These are phyloP conservation scores for Chamaenerion angustifolium DNA, from an alignment of 345 rosid genomes.

Conservation along the genomic window DNA sequence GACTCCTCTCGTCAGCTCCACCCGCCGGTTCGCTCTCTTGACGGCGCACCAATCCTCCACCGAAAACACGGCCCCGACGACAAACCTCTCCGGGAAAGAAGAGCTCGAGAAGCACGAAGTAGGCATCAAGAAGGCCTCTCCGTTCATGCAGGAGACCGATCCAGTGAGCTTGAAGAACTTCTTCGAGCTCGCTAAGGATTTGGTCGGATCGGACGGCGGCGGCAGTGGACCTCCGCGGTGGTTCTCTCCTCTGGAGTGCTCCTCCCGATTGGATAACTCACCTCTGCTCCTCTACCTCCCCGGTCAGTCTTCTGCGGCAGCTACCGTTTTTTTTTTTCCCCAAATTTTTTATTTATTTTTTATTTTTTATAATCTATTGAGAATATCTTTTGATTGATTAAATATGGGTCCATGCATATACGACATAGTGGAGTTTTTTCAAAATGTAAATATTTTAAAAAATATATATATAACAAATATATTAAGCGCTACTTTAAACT, in stretches of 20 bases:
- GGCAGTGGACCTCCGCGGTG: slow-evolving; percentile 57
- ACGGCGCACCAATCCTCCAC: slow-evolving; percentile 10
- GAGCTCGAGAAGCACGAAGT: neutral
- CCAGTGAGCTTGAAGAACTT: slow-evolving; percentile 25
- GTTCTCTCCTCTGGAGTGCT: slow-evolving; percentile 58
- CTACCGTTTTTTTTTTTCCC: neutral
- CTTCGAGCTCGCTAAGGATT: slow-evolving; percentile 30
- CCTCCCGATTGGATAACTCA: slow-evolving; percentile 27
- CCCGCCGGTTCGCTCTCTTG: slow-evolving; percentile 11
- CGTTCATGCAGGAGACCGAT: slow-evolving; percentile 11
- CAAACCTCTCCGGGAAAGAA: slow-evolving; percentile 2
- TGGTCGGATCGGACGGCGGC: slow-evolving; percentile 34
- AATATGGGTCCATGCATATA: no score
- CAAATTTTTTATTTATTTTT: no score
- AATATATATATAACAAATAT: no score
- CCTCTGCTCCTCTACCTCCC: slow-evolving; percentile 66
- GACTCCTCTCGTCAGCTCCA: neutral
- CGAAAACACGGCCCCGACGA: neutral
- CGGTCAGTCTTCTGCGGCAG: slow-evolving; percentile 17
- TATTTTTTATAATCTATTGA: no score
- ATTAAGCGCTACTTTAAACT: no score
- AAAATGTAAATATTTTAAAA: no score
- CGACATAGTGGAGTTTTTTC: no score
- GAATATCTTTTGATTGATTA: no score
- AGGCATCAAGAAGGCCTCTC: neutral